Base-by-base conservation (phyloP, 2,329 filamentous ascomycete species). In the Diaporthe amygdali region DNA sequence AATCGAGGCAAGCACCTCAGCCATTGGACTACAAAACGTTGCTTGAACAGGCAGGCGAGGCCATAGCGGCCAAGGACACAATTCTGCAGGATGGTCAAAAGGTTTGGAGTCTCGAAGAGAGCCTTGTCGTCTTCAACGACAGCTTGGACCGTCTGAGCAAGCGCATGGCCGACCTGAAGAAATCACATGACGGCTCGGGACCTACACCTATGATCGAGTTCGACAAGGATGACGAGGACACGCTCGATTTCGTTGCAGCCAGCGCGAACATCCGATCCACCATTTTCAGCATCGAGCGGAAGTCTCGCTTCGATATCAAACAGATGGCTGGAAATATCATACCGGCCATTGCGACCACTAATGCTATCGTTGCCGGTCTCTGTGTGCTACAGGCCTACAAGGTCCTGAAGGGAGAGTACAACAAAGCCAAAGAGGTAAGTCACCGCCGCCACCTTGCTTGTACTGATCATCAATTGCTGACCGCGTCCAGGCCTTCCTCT, bases 281-380 rank as follows among this genome's bases (percentile, higher is more conserved):
- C 30, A 88, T 97, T n/a, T 99, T 99, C 78, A 93, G 91, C 69
- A 97, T 99, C 71, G 93, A 96, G 68, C 84, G 86, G 5, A 96
- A 94, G 80, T 97, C 95, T 27, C 94, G 97, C 71, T 99, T 98
- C 78, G 95, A 98, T 79, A 95, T 96, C 77, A 99, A 99, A 84
- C 93, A 99, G 82, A 99, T 98, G 96, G 96, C 96, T 5, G 96
- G 96, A 68, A 99, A 99, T 80, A 99, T 99, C 77, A 99, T 99
- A 73, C 96, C 96, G 1, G 96, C 96, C 2, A 99, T 99, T 79
- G 96, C 96, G 6, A 99, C 96, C 0, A 98, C 96, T 0, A 99
- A 99, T 80, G 96, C 96, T 20, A 97, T 98, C 80, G 96, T 96
- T 2, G 96, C 96, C 20, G 93, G 94, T 15, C 88, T 99, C 12